Evolutionary conservation across 768 basidiomycete species (phyloP).

Genomic region (Mycena indigotica): DNA sequence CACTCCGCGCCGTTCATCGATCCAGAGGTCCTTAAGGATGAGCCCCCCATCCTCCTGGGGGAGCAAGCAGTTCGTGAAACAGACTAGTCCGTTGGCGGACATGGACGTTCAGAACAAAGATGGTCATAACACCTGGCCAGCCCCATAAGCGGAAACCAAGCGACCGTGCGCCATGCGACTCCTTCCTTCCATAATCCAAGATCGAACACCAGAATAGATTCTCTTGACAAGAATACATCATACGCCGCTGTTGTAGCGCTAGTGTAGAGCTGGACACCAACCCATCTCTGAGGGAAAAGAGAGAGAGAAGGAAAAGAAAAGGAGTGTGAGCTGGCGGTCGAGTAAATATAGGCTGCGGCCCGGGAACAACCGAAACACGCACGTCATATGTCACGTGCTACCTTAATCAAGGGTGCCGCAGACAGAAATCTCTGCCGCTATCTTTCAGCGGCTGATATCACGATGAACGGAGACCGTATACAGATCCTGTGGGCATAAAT

Average conservation of each 20-base stretch:
- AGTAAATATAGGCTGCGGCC: not conserved
- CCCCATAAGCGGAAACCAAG: conserved; percentile 12
- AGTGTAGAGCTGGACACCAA: too few species aligned
- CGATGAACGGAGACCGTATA: conserved; percentile 8
- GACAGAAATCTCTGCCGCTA: not conserved
- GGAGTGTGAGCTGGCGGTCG: not conserved
- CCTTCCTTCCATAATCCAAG: not conserved
- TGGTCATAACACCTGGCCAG: not conserved
- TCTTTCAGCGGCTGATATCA: too few species aligned
- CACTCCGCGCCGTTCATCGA: conserved; percentile 71
- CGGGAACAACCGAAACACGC: not conserved
- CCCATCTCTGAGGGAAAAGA: not conserved
- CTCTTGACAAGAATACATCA: not conserved
- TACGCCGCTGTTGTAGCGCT: too few species aligned
- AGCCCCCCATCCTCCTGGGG: conserved; percentile 80
- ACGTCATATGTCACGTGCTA: too few species aligned
- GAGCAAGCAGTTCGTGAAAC: conserved; percentile 86
- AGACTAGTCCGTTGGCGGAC: conserved; percentile 67
- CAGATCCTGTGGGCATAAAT: conserved; percentile 14
- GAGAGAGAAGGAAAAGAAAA: not conserved
- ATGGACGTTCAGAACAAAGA: conserved; percentile 29
- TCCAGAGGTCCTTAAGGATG: conserved; percentile 76
- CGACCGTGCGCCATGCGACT: conserved; percentile 3
- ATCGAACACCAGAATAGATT: not conserved
- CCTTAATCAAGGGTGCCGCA: not conserved